Conservation (phyloP, 176 grass and related monocot genomes). For the Carex parvula region DNA sequence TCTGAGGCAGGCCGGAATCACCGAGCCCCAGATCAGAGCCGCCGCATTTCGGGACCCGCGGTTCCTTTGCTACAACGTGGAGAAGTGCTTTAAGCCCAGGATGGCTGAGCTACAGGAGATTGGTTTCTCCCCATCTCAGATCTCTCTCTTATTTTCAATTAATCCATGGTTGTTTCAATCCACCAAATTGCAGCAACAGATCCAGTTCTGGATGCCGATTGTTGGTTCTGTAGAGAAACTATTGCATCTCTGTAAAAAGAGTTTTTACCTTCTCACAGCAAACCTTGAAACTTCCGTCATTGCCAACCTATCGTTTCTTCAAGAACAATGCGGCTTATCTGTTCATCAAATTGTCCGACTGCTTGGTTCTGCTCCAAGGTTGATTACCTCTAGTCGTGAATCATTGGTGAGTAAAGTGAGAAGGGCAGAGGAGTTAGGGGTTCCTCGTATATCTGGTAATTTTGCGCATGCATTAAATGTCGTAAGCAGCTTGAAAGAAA, state of each 20-base stretch:
- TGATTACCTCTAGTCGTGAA: not conserved
- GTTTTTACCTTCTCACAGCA: not conserved
- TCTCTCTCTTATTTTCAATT: not conserved
- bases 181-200: not conserved
- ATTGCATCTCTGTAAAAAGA: not conserved
- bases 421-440: not conserved
- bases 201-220: slow-evolving; percentile 32
- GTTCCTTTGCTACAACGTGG: not conserved
- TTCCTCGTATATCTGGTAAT: not conserved
- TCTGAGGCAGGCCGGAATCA: not conserved
- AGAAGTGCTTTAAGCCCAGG: not conserved
- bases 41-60: not conserved
- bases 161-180: not conserved
- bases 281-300: not conserved
- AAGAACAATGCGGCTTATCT: not conserved
- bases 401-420: not conserved
- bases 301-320: not conserved
- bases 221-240: slow-evolving; percentile 4
- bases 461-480: not conserved
- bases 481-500: not conserved
- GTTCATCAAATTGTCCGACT: not conserved
- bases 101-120: not conserved
- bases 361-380: not conserved
- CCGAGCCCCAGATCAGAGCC: not conserved
- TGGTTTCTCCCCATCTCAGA: slow-evolving; percentile 1